Conservation (phyloP, 768 basidiomycete genomes). For the Podaxis pistillaris region DNA sequence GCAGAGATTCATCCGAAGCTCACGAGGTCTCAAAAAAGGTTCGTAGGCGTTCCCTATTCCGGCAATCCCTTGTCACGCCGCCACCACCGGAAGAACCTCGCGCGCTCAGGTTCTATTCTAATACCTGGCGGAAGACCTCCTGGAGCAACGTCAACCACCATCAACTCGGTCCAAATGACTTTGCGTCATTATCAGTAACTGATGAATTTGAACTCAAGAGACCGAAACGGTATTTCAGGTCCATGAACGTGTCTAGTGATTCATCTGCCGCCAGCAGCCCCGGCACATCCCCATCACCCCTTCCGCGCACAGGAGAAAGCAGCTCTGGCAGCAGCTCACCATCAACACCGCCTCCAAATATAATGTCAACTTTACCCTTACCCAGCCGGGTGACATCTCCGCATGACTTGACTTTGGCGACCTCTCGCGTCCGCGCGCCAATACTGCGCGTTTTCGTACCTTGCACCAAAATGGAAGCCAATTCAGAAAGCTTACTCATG, state of each 20-base stretch:
- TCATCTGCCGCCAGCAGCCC: conserved; percentile 35
- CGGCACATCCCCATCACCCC: conserved; percentile 14
- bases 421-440: conserved; percentile 64
- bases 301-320: conserved; percentile 11
- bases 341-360: conserved; percentile 16
- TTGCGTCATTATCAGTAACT: not conserved
- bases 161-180: not conserved
- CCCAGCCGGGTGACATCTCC: conserved; percentile 34
- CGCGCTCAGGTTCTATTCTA: conserved; percentile 28
- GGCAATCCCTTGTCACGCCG: conserved; percentile 15
- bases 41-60: conserved; percentile 26
- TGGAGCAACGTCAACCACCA: not conserved
- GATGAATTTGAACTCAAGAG: conserved; percentile 16
- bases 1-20: conserved; percentile 8
- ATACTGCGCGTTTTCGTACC: conserved; percentile 76
- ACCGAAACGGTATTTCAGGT: conserved; percentile 40
- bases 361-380: conserved; percentile 10
- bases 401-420: conserved; percentile 64
- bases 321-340: conserved; percentile 19
- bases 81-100: conserved; percentile 32
- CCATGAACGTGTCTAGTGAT: conserved; percentile 44
- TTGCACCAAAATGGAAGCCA: conserved; percentile 51
- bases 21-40: conserved; percentile 20
- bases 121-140: conserved; percentile 29
- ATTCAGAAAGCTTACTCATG: conserved; percentile 40